phyloP scores from a whole-genome alignment of 257 asterid species.

The Lithospermum erythrorhizon region DNA sequence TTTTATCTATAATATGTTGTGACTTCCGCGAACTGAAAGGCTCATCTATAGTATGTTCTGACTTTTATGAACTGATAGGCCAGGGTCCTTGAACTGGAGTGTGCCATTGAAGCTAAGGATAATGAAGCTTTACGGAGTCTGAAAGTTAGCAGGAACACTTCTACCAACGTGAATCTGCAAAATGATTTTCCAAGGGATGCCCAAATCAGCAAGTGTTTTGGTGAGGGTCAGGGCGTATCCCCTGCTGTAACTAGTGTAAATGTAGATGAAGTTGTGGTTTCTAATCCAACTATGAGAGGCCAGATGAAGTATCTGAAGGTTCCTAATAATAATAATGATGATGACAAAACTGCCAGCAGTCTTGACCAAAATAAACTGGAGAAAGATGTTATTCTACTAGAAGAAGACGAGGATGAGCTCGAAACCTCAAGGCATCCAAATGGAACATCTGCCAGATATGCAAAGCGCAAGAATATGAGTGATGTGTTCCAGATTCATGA shows the following conservation, averaged over 20 bases:
- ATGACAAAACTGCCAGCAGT: constrained; percentile 12
- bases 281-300: constrained; percentile 17
- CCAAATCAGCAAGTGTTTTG: constrained; percentile 15
- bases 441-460: constrained; percentile 10
- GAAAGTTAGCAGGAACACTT: constrained; percentile 22
- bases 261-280: constrained; percentile 16
- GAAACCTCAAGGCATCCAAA: constrained; percentile 16
- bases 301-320: constrained; percentile 19
- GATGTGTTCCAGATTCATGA: constrained; percentile 12
- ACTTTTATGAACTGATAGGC: constrained; percentile 30
- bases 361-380: constrained; percentile 20
- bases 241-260: constrained; percentile 15
- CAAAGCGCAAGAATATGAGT: constrained; percentile 12
- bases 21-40: no score
- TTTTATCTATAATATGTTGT: constrained; percentile 10
- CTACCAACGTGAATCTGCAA: constrained; percentile 3
- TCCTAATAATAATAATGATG: constrained; percentile 13
- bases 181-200: constrained; percentile 15
- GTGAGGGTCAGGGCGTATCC: constrained; percentile 24
- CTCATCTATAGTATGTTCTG: constrained; percentile 13
- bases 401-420: constrained; percentile 14
- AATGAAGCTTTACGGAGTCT: constrained; percentile 55
- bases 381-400: constrained; percentile 14
- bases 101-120: constrained; percentile 48
- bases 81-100: constrained; percentile 62